Evolutionary conservation across 192 early-diverging fungal species (phyloP).

Genomic region (Chytriomyces sp.): DNA sequence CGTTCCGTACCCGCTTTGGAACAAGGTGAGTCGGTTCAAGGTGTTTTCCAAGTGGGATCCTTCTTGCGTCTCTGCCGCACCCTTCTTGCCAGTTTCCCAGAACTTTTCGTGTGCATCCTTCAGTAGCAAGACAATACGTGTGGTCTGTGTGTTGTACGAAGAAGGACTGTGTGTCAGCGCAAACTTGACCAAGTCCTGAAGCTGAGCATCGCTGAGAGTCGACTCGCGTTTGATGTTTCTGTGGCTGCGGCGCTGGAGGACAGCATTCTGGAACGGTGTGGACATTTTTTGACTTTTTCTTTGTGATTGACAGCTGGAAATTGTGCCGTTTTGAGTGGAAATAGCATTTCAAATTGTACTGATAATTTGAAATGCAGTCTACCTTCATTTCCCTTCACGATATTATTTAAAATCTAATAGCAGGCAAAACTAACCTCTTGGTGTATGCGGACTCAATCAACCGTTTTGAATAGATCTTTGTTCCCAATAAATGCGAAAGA

Average conservation of each 20-base stretch:
- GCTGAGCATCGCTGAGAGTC: constrained; percentile 20
- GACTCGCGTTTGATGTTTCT: constrained; percentile 12
- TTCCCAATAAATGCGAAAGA: too few species aligned
- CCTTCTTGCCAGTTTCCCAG: constrained; percentile 29
- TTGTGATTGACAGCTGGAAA: too few species aligned
- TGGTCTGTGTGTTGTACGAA: constrained; percentile 34
- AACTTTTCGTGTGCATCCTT: constrained; percentile 33
- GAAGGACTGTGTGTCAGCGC: constrained; percentile 31
- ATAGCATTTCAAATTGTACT: too few species aligned
- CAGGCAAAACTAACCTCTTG: too few species aligned
- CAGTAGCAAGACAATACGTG: constrained; percentile 32
- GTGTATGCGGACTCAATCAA: too few species aligned
- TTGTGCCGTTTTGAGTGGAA: too few species aligned
- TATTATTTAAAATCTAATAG: too few species aligned
- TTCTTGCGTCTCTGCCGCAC: not conserved
- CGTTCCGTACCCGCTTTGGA: constrained; percentile 33
- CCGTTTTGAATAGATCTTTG: too few species aligned
- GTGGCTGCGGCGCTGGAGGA: constrained; percentile 32
- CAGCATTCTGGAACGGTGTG: constrained; percentile 22
- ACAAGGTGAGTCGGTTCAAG: constrained; percentile 6
- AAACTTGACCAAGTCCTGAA: constrained; percentile 33
- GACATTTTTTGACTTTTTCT: constrained; percentile 11
- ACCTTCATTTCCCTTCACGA: too few species aligned
- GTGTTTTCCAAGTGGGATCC: constrained; percentile 15
- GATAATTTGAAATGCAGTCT: too few species aligned